Evolutionary conservation across 345 rosid genomes (phyloP).

Genomic region (Lepidium aucheri): DNA sequence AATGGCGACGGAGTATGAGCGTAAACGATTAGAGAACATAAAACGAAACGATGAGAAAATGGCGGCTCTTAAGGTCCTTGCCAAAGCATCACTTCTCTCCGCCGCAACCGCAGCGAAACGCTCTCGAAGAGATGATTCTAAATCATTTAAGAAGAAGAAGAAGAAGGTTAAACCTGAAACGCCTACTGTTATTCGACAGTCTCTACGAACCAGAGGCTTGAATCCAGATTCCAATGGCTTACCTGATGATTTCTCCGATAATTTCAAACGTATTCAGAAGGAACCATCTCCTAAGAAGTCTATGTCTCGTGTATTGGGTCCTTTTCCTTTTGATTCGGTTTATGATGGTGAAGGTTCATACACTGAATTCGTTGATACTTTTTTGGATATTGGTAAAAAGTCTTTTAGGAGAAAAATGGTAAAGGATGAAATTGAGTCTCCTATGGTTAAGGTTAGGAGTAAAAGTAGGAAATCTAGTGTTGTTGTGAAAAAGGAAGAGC

Average conservation of each 20-base stretch:
- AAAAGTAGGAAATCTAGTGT: neutral
- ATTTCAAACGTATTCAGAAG: neutral
- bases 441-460: neutral
- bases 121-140: conserved; percentile 31
- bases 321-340: conserved; percentile 43
- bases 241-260: conserved; percentile 17
- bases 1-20: conserved; percentile 88
- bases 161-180: conserved; percentile 38
- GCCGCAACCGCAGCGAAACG: conserved; percentile 44
- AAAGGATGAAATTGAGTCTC: neutral
- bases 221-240: conserved; percentile 51
- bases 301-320: conserved; percentile 29
- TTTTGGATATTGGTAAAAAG: conserved; percentile 24
- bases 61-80: conserved; percentile 61
- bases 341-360: conserved; percentile 32
- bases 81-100: conserved; percentile 48
- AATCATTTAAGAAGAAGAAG: conserved; percentile 35
- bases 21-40: conserved; percentile 66
- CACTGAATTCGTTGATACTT: conserved; percentile 25
- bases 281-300: neutral
- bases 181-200: conserved; percentile 50
- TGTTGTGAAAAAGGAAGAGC: neutral
- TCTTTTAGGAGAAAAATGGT: neutral
- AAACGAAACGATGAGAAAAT: conserved; percentile 64
- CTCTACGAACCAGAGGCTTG: conserved; percentile 61